Percentiles rank a stretch among this genome's conserved stretches.
These are phyloP conservation scores for Coriaria nepalensis DNA, from an alignment of 306 rosid species.

Conservation along the genomic window DNA sequence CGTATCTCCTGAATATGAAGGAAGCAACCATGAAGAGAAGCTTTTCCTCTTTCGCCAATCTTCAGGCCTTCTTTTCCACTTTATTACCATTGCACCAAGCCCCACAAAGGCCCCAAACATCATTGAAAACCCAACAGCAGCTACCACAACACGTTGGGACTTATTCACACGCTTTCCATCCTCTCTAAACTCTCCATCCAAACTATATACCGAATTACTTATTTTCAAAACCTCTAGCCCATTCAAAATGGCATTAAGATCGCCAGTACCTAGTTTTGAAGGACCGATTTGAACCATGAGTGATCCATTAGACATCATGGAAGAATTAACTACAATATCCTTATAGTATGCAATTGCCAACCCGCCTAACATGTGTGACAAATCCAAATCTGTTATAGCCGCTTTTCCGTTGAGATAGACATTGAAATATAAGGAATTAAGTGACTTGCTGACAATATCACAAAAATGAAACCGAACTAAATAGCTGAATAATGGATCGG, in stretches of 20 bases:
- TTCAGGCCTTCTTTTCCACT: slow-evolving; percentile 41
- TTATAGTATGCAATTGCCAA: slow-evolving; percentile 28
- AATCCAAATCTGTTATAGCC: slow-evolving; percentile 32
- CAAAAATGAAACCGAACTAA: slow-evolving; percentile 33
- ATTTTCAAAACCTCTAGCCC: slow-evolving; percentile 34
- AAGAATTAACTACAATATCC: slow-evolving; percentile 37
- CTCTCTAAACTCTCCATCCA: slow-evolving; percentile 40
- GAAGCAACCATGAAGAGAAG: slow-evolving; percentile 45
- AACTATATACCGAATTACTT: slow-evolving; percentile 34
- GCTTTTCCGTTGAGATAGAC: slow-evolving; percentile 29
- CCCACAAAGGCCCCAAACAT: slow-evolving; percentile 44
- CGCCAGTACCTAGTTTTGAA: slow-evolving; percentile 14
- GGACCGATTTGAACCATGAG: slow-evolving; percentile 25
- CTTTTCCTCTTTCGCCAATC: slow-evolving; percentile 47
- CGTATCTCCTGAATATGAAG: slow-evolving; percentile 26
- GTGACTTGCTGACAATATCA: slow-evolving; percentile 29
- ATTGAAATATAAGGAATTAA: slow-evolving; percentile 25
- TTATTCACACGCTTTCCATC: slow-evolving; percentile 23
- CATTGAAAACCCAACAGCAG: slow-evolving; percentile 36
- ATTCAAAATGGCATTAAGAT: slow-evolving; percentile 26
- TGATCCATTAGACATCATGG: slow-evolving; percentile 11
- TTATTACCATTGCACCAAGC: slow-evolving; percentile 41
- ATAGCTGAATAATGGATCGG: slow-evolving; percentile 19
- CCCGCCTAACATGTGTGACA: slow-evolving; percentile 24
- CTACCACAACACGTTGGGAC: slow-evolving; percentile 23